phyloP scores from a whole-genome alignment of 352 stramenopile species.

The Phytophthora agathidicida region DNA sequence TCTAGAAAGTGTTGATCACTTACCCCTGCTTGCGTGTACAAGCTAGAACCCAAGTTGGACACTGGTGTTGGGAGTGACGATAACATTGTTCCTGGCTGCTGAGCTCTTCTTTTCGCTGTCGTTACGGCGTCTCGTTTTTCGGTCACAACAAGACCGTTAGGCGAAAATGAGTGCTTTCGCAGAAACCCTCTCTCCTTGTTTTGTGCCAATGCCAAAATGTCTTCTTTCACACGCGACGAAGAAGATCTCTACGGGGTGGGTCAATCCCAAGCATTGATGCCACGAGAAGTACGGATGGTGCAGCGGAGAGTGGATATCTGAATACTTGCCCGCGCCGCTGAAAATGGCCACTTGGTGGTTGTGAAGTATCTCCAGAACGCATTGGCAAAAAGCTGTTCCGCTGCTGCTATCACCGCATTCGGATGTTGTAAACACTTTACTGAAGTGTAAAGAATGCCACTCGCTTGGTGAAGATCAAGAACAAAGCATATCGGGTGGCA shows the following conservation, averaged over 20 bases:
- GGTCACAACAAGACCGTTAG: conserved; percentile 4
- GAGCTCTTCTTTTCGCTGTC: conserved; percentile 52
- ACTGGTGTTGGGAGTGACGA: conserved; percentile 35
- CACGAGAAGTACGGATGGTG: conserved; percentile 5
- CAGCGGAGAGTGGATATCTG: conserved; percentile 18
- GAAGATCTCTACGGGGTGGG: no score
- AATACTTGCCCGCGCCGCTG: no score
- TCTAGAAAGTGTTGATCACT: neutral
- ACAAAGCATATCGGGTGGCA: no score
- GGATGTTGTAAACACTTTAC: neutral
- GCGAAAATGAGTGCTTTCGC: conserved; percentile 2
- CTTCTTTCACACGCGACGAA: no score
- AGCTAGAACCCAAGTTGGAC: conserved; percentile 49
- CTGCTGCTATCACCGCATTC: neutral
- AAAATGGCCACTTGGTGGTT: neutral
- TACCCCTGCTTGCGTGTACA: neutral
- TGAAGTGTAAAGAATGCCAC: no score
- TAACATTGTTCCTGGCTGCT: conserved; percentile 40
- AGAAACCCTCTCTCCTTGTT: no score
- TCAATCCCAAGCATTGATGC: no score
- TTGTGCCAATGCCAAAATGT: no score
- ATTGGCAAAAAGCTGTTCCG: neutral
- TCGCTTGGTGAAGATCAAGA: no score
- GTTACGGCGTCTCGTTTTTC: conserved; percentile 29
- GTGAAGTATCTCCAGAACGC: conserved; percentile 7